A percentile compares a stretch with the other conserved stretches of the same genome.
Conservation (phyloP, 441 rosid species). For the Bruguiera hainesii region DNA sequence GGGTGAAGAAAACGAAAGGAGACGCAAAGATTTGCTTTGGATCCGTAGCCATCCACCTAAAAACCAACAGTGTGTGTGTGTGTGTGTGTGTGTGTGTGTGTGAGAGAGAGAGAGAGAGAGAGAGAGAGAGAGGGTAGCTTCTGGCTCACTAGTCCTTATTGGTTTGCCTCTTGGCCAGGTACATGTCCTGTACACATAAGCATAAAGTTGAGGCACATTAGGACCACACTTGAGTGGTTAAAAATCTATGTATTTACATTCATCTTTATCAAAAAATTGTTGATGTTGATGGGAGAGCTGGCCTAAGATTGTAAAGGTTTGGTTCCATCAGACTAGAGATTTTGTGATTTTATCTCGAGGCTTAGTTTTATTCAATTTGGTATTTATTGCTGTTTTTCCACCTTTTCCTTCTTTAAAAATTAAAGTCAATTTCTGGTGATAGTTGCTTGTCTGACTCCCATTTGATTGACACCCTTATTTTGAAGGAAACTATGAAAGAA, state of each 20-base stretch:
- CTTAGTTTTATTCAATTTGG: too few species aligned
- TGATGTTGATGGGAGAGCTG: background rate
- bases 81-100: too few species aligned
- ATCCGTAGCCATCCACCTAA: slow-evolving; percentile 18
- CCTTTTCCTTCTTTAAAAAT: too few species aligned
- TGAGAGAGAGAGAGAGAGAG: slow-evolving; percentile 10
- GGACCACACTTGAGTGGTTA: background rate
- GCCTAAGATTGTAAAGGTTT: background rate
- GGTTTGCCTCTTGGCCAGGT: slow-evolving; percentile 2
- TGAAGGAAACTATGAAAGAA: too few species aligned
- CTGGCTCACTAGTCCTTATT: background rate
- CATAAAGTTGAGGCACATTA: background rate
- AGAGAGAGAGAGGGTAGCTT: background rate
- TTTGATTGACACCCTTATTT: too few species aligned
- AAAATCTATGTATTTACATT: background rate
- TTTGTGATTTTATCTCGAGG: too few species aligned
- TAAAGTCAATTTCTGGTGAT: too few species aligned
- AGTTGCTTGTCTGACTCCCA: too few species aligned
- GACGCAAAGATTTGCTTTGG: background rate
- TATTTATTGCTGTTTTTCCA: too few species aligned
- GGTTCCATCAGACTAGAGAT: too few species aligned
- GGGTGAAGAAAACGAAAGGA: slow-evolving; percentile 12
- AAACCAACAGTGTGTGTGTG: background rate
- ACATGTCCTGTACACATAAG: background rate
- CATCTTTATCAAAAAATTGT: background rate